Evolutionary conservation across 2,329 filamentous ascomycete genomes (phyloP), one percentile per base, ranked within the genome.

Genomic region (Gaeumannomyces sp.): DNA sequence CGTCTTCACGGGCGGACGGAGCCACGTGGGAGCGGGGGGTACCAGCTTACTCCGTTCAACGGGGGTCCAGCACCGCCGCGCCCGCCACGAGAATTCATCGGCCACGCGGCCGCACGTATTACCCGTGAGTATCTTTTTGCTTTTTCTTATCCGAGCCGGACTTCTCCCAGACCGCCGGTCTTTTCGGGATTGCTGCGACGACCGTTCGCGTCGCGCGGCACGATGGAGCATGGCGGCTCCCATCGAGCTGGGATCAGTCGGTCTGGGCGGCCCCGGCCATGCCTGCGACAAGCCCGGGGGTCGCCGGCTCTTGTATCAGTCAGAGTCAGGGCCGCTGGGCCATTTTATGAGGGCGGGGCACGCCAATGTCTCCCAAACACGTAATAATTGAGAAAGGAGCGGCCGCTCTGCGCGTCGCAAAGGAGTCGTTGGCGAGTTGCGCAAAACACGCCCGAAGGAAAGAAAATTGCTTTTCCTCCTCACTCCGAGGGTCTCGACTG

Each of bases 21-120:
- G 27, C 6, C 14, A 64, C n/a, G 19, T 29, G 64, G 16, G 65
- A 61, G 25, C 45, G 27, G 60, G 59, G 75, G 76, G 60, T 78
- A 78, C n/a, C 68, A 72, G 69, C 59, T n/a, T 78, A 77, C 66
- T 72, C 74, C 0, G 75, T 78, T 66, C 72, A 71, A 67, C n/a
- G 76, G 76, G 59, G 76, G 76, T 3, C 71, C 73, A 33, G 66
- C 75, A 61, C 71, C 76, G 33, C 67, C 68, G 50, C 68, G 72
- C 45, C 73, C 75, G n/a, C 69, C 73, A 5, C 71, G 69, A 61
- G 73, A 76, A 64, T 71, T 71, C 65, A 64, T 71, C n/a, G 66
- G 72, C 63, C 68, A 69, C n/a, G 60, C 68, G 69, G 35, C 63
- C 69, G 64, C 66, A 67, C n/a, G 33, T 65, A 67, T 27, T 72